phyloP scores from a whole-genome alignment of 768 basidiomycete species.

The Pisolithus albus region DNA sequence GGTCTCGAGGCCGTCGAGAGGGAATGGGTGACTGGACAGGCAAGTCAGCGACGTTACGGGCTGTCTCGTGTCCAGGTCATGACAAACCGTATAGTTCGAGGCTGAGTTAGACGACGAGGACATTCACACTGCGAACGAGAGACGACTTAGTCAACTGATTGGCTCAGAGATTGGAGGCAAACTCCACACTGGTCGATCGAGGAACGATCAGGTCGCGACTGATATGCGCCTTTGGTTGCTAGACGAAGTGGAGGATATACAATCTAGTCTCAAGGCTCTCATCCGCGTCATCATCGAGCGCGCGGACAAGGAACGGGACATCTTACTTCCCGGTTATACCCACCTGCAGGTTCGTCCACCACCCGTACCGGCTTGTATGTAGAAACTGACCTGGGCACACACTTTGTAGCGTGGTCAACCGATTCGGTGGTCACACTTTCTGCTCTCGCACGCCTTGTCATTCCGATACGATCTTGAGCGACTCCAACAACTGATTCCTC shows the following conservation, averaged over 20 bases:
- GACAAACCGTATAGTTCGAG: constrained; percentile 48
- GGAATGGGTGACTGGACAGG: constrained; percentile 81
- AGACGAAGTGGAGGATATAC: constrained; percentile 63
- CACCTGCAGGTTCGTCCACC: constrained; percentile 73
- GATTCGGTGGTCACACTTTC: constrained; percentile 96
- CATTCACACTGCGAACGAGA: constrained; percentile 98
- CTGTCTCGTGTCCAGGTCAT: background rate
- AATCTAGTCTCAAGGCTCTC: constrained; percentile 64
- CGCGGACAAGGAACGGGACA: constrained; percentile 88
- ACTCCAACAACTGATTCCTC: constrained; percentile 74
- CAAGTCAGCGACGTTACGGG: constrained; percentile 28
- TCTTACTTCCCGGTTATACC: constrained; percentile 92
- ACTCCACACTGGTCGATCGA: constrained; percentile 92
- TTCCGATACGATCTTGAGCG: constrained; percentile 87
- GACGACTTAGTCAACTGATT: constrained; percentile 87
- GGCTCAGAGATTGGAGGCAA: constrained; percentile 84
- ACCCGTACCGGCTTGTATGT: background rate
- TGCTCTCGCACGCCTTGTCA: constrained; percentile 92
- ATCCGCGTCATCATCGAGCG: constrained; percentile 86
- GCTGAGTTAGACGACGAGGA: constrained; percentile 90
- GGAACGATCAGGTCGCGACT: constrained; percentile 98
- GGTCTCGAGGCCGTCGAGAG: constrained; percentile 70
- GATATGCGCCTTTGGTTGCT: constrained; percentile 97
- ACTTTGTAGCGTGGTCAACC: constrained; percentile 82
- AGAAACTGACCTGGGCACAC: background rate